Conservation (phyloP, 257 asterid genomes). For the Gentiana dahurica region DNA sequence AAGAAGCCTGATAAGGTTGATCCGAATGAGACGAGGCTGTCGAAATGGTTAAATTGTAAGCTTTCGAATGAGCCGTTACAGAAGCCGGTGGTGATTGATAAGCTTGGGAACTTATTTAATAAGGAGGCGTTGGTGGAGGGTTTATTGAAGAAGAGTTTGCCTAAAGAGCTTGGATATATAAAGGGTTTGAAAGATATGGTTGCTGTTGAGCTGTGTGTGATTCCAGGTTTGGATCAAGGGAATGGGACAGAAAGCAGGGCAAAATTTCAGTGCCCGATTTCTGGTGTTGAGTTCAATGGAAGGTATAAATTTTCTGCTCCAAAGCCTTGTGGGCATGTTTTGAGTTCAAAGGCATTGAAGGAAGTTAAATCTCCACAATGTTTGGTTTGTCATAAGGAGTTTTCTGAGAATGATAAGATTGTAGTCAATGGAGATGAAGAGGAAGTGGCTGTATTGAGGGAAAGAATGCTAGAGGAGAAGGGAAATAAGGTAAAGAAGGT, state of each 20-base stretch:
- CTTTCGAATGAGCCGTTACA: constrained; percentile 67
- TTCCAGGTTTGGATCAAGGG: constrained; percentile 29
- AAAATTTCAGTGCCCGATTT: constrained; percentile 64
- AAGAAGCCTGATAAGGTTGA: constrained; percentile 75
- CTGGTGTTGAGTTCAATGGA: constrained; percentile 71
- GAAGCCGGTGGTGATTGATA: constrained; percentile 67
- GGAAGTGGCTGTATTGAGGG: constrained; percentile 64
- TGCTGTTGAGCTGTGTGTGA: constrained; percentile 38
- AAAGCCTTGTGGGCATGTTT: constrained; percentile 66
- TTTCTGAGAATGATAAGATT: constrained; percentile 55
- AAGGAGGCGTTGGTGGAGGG: constrained; percentile 88
- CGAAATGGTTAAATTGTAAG: constrained; percentile 64
- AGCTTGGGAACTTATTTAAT: constrained; percentile 75
- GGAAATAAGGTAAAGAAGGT: constrained; percentile 29
- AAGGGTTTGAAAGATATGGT: constrained; percentile 94
- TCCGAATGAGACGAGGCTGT: constrained; percentile 60
- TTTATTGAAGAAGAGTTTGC: constrained; percentile 69
- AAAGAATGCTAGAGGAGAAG: constrained; percentile 54
- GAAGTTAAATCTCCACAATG: constrained; percentile 68
- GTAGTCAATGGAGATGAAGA: constrained; percentile 77
- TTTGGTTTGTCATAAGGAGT: constrained; percentile 72
- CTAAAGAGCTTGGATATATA: constrained; percentile 65
- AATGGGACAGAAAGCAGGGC: constrained; percentile 14
- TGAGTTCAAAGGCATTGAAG: constrained; percentile 76
- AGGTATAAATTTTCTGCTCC: constrained; percentile 50